Base-by-base conservation (phyloP, 2,329 filamentous ascomycete species). In the Colletotrichum costaricense region DNA sequence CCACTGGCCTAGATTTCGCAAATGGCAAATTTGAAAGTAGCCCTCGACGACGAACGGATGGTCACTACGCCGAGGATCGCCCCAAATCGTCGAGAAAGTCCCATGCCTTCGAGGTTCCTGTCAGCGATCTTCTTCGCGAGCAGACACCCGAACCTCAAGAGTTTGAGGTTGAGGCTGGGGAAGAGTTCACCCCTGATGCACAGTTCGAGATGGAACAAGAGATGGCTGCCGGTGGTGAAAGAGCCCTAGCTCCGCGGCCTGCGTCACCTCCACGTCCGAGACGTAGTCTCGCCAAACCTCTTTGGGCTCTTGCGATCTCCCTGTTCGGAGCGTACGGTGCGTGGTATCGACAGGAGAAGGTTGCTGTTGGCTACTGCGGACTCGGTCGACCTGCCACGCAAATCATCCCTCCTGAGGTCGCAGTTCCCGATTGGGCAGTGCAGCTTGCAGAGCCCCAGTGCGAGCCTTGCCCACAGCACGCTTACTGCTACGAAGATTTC, bases 291-390 rank as follows among this genome's bases (percentile, higher is more conserved):
- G 89, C 89, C 72, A 90, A 90, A 0, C 92, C 94, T 19, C 86
- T 96, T 2, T 91, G 91, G 81, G 90, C 95, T 6, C 86, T 98
- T 2, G 81, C 96, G 3, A 80, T 93, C 24, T 92, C 93, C 0
- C 83, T 97, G 11, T 82, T 97, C 7, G 89, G 89, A 38, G 91
- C 93, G 0, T 94, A 97, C 75, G 93, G 88, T 35, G 90, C 90
- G 9, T 97, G 95, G 90, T 99, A 95, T 86, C 89, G 96, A 62
- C 94, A 98, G 80, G 97, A 99, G 83, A 98, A 98, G 87, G 86
- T 98, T n/a, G 93, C 94, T 19, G 94, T 98, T 24, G 97, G 97
- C 42, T 99, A 97, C 80, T 99, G 97, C 80, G 95, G 95, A 14
- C 89, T 97, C 66, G 97, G 93, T 28, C 90, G 92, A 66, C 86